Evolutionary conservation across 352 stramenopile genomes (phyloP).

Genomic region (Phytophthora nicotianae): DNA sequence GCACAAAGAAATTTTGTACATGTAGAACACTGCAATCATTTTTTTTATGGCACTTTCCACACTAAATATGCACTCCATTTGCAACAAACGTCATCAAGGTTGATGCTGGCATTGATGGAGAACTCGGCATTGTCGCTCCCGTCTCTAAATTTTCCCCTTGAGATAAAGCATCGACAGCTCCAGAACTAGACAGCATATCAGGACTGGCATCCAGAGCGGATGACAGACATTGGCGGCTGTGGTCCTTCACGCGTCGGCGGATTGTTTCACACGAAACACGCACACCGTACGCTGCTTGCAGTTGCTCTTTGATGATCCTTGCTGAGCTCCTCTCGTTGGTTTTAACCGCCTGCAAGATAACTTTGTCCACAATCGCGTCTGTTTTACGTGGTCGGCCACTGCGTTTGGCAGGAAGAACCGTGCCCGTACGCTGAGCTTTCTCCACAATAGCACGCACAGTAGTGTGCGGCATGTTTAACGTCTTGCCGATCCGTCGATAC

Average conservation of each 20-base stretch:
- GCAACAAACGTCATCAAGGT: constrained; percentile 18
- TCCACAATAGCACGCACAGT: constrained; percentile 76
- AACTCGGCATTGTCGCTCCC: not conserved
- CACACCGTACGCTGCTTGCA: constrained; percentile 51
- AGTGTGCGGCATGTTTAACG: constrained; percentile 70
- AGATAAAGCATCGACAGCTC: not conserved
- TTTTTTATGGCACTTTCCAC: not conserved
- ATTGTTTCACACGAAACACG: constrained; percentile 76
- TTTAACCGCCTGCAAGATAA: constrained; percentile 68
- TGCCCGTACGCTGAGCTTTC: constrained; percentile 62
- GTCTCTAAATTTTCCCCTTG: constrained; percentile 1
- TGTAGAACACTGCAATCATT: not conserved
- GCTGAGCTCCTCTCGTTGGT: constrained; percentile 64
- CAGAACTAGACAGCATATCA: constrained; percentile 1
- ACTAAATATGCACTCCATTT: constrained; percentile 26
- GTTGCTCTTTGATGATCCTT: constrained; percentile 61
- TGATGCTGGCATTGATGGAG: constrained; percentile 4
- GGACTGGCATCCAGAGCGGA: not conserved
- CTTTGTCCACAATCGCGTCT: constrained; percentile 64
- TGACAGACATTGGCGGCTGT: constrained; percentile 42
- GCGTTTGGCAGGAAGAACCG: constrained; percentile 49
- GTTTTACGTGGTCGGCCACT: constrained; percentile 69
- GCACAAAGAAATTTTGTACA: not conserved
- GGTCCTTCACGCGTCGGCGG: constrained; percentile 65
- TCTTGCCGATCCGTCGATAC: constrained; percentile 63